Conservation (phyloP, 2,329 filamentous ascomycete species). For the Pleurostoma richardsiae region DNA sequence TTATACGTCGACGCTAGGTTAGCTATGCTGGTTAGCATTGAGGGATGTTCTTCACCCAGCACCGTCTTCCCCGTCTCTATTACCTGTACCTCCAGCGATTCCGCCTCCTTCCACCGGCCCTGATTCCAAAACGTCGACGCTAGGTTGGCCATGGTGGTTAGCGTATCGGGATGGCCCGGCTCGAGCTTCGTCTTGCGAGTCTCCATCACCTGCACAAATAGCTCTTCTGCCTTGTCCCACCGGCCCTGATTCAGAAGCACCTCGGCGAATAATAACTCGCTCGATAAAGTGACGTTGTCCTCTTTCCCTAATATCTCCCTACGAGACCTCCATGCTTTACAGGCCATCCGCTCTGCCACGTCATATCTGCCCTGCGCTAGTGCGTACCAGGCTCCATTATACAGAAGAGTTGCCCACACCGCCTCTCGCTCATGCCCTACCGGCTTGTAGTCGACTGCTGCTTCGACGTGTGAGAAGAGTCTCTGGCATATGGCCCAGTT, state of each 20-base stretch:
- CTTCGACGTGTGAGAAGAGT: constrained; percentile 17
- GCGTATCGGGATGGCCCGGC: neutral
- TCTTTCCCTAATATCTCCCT: neutral
- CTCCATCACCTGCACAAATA: neutral
- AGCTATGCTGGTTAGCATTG: too few species aligned
- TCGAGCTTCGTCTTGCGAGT: neutral
- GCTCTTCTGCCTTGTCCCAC: neutral
- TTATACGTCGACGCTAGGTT: too few species aligned
- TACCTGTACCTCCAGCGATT: too few species aligned
- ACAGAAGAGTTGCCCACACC: neutral
- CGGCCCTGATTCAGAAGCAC: neutral
- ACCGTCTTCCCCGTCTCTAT: too few species aligned
- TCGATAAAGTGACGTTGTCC: neutral
- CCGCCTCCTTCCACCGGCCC: too few species aligned
- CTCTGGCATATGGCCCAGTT: constrained; percentile 8
- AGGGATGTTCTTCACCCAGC: too few species aligned
- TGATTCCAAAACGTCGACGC: too few species aligned
- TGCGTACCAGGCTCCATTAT: neutral
- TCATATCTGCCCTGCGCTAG: neutral
- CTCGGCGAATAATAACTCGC: neutral
- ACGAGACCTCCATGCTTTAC: neutral
- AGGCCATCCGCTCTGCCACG: neutral
- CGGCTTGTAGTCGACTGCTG: neutral
- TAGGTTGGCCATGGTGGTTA: neutral
- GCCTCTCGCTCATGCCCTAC: neutral